phyloP scores from a whole-genome alignment of 129 eudicot species.

The Dittrichia graveolens region DNA sequence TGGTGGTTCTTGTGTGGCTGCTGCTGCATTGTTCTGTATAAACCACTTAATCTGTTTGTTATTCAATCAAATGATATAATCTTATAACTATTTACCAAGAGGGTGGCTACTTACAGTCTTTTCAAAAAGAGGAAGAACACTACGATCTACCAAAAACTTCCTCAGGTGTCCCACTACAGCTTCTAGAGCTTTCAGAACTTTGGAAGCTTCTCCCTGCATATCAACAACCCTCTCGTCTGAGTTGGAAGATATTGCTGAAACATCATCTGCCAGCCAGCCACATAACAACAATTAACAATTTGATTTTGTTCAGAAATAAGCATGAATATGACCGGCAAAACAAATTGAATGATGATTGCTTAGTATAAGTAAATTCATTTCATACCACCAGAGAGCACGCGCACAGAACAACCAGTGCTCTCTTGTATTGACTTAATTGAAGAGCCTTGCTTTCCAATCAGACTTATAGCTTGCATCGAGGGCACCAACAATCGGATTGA shows the following conservation, averaged over 20 bases:
- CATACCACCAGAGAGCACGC: conserved; percentile 71
- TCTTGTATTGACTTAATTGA: conserved; percentile 76
- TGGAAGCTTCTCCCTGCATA: conserved; percentile 74
- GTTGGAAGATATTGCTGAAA: conserved; percentile 46
- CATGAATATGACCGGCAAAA: neutral
- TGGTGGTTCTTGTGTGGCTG: conserved; percentile 50
- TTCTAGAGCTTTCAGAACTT: conserved; percentile 73
- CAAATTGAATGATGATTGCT: neutral
- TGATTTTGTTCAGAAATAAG: neutral
- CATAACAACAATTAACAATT: neutral
- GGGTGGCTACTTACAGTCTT: conserved; percentile 55
- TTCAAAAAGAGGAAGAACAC: conserved; percentile 80
- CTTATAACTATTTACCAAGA: neutral
- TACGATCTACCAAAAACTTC: conserved; percentile 81
- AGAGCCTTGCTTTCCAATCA: conserved; percentile 89
- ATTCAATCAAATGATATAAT: neutral
- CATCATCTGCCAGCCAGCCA: conserved; percentile 53
- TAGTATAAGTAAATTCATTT: conserved; percentile 16
- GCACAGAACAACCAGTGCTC: conserved; percentile 67
- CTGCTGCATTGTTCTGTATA: conserved; percentile 49
- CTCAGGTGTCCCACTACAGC: conserved; percentile 77
- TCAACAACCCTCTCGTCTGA: conserved; percentile 82
- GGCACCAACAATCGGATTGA: conserved; percentile 64
- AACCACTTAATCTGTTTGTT: neutral
- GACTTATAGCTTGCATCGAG: conserved; percentile 64